phyloP scores from a whole-genome alignment of 2,329 filamentous ascomycete species.

The Clonostachys sp. region DNA sequence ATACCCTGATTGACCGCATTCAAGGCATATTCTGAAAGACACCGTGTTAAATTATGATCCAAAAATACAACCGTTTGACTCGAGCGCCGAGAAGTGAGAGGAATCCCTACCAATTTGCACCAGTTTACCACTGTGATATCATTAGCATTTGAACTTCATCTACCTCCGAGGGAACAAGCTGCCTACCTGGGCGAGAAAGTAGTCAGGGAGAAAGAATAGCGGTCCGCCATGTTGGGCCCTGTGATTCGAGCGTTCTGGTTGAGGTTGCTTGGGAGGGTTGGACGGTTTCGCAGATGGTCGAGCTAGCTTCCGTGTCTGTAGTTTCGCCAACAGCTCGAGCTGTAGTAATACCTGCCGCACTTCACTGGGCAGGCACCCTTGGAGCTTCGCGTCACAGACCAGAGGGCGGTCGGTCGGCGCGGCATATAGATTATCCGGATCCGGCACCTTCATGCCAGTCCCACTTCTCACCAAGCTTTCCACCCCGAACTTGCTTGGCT shows the following conservation, averaged over 20 bases:
- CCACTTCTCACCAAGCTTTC: too few relatives aligned
- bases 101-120: slow-evolving; percentile 77
- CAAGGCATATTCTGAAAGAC: slow-evolving; percentile 82
- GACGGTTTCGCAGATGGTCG: not conserved
- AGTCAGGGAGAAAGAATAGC: slow-evolving; percentile 98
- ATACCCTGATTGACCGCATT: slow-evolving; percentile 99
- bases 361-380: not conserved
- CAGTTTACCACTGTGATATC: slow-evolving; percentile 75
- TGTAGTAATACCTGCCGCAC: not conserved
- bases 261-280: not conserved
- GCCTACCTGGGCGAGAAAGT: slow-evolving; percentile 98
- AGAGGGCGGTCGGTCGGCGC: too few relatives aligned
- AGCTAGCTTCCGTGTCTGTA: not conserved
- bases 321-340: not conserved
- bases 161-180: slow-evolving; percentile 12
- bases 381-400: not conserved
- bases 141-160: slow-evolving; percentile 7
- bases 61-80: not conserved
- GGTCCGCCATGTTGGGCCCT: slow-evolving; percentile 74
- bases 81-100: slow-evolving; percentile 1
- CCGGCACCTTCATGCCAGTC: too few relatives aligned
- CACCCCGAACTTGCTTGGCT: too few relatives aligned
- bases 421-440: too few relatives aligned
- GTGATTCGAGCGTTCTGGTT: slow-evolving; percentile 3
- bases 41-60: slow-evolving; percentile 6